Percentiles rank a stretch among this genome's conserved stretches.
Conservation (phyloP, 352 stramenopile genomes). For the Globisporangium splendens region DNA sequence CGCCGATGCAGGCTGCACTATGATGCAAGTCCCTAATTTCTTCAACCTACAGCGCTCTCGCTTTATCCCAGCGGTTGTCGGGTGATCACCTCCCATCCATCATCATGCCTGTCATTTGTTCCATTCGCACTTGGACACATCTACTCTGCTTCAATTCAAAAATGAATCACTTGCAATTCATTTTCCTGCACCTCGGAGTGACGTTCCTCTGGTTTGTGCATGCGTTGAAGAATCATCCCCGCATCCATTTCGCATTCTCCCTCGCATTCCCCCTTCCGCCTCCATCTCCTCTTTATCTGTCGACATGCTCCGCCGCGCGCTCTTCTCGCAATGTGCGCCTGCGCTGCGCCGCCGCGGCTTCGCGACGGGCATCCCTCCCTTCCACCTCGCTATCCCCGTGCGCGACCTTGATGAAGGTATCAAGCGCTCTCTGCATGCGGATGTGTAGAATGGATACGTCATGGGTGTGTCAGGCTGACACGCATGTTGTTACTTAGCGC, state of each 20-base stretch:
- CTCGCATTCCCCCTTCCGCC: neutral
- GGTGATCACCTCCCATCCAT: too few relatives aligned
- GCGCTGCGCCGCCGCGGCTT: slow-evolving; percentile 6
- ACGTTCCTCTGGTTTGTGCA: neutral
- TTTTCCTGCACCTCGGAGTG: neutral
- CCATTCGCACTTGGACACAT: too few relatives aligned
- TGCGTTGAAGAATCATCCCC: too few relatives aligned
- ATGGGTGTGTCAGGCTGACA: neutral
- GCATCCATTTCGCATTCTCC: neutral
- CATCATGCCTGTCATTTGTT: too few relatives aligned
- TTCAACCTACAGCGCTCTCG: too few relatives aligned
- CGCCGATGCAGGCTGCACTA: too few relatives aligned
- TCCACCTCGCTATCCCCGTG: slow-evolving; percentile 94
- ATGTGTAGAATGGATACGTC: too few relatives aligned
- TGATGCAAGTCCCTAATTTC: too few relatives aligned
- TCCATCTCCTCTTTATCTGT: too few relatives aligned
- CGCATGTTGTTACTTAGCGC: slow-evolving; percentile 40
- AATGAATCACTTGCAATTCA: neutral
- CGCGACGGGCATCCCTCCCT: slow-evolving; percentile 51
- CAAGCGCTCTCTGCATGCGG: too few relatives aligned
- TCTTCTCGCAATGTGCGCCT: neutral
- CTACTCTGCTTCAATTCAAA: too few relatives aligned
- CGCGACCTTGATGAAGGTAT: slow-evolving; percentile 86
- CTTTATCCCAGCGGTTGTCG: too few relatives aligned
- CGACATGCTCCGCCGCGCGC: neutral